A percentile compares a stretch with the other conserved stretches of the same genome.
These are phyloP conservation scores for Pulveroboletus sp. DNA, from an alignment of 1,284 basidiomycete genomes.

Conservation along the genomic window DNA sequence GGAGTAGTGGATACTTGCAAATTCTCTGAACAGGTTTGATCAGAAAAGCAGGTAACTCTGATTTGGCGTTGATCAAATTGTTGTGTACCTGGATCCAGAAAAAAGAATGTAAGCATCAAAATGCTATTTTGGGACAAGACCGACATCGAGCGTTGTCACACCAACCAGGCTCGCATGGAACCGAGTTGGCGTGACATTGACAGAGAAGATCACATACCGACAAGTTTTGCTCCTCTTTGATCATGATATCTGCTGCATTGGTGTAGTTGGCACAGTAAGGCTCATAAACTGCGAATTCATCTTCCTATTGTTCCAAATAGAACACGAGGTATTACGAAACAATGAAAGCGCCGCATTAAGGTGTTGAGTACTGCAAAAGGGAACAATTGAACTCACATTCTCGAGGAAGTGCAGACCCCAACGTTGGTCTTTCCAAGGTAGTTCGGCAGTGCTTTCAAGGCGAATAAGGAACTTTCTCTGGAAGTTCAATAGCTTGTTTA, in stretches of 20 bases:
- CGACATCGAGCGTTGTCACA: slow-evolving; percentile 44
- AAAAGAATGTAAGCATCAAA: slow-evolving; percentile 17
- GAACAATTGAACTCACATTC: slow-evolving; percentile 57
- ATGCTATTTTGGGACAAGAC: slow-evolving; percentile 24
- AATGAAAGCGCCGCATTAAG: slow-evolving; percentile 41
- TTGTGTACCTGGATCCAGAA: slow-evolving; percentile 55
- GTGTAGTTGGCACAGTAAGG: slow-evolving; percentile 98
- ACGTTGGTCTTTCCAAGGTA: slow-evolving; percentile 82
- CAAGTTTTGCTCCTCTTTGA: slow-evolving; percentile 82
- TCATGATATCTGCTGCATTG: slow-evolving; percentile 82
- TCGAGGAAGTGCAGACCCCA: slow-evolving; percentile 87
- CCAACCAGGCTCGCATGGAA: slow-evolving; percentile 32
- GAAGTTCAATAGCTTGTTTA: slow-evolving; percentile 95
- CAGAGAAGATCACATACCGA: slow-evolving; percentile 56
- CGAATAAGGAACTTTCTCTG: slow-evolving; percentile 96
- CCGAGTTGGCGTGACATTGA: slow-evolving; percentile 13
- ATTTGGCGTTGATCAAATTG: slow-evolving; percentile 78
- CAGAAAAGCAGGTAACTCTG: slow-evolving; percentile 88
- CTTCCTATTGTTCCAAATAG: slow-evolving; percentile 71
- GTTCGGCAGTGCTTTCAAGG: slow-evolving; percentile 83
- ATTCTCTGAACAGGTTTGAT: slow-evolving; percentile 91
- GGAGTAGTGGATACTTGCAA: slow-evolving; percentile 90
- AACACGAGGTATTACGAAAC: slow-evolving; percentile 33
- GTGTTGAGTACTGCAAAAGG: slow-evolving; percentile 33
- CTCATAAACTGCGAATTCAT: slow-evolving; percentile 92